Evolutionary conservation across 768 basidiomycete species (phyloP).

Genomic region (Rhodotorula diobovata): DNA sequence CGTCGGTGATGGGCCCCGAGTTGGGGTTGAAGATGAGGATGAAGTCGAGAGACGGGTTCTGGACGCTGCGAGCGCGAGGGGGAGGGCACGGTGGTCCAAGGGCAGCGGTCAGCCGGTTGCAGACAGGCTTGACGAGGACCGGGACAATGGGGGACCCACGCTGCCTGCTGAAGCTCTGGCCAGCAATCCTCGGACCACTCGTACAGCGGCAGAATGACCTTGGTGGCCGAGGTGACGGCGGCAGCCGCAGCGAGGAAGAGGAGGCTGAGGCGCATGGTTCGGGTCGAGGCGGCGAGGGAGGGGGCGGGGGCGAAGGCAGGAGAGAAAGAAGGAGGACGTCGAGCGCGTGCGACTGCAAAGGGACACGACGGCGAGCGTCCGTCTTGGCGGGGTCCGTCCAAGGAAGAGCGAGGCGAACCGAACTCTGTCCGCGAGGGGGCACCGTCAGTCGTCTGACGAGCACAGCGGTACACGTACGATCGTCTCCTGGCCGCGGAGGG

Average conservation of each 20-base stretch:
- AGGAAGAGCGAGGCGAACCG: too few relatives aligned
- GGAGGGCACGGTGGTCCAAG: background rate
- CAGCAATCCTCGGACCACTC: slow-evolving; percentile 5
- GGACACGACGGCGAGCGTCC: too few relatives aligned
- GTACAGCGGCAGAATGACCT: slow-evolving; percentile 16
- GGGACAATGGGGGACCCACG: background rate
- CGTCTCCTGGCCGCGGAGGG: too few relatives aligned
- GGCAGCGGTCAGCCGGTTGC: background rate
- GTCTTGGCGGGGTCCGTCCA: too few relatives aligned
- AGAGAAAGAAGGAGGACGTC: too few relatives aligned
- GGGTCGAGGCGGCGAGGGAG: too few relatives aligned
- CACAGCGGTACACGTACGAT: too few relatives aligned
- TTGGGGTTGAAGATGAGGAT: slow-evolving; percentile 19
- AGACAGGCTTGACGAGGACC: background rate
- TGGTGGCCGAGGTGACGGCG: background rate
- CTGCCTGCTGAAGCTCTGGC: slow-evolving; percentile 16
- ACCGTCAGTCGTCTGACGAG: too few relatives aligned
- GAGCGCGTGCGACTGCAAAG: too few relatives aligned
- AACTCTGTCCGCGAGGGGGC: too few relatives aligned
- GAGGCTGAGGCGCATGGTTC: too few relatives aligned
- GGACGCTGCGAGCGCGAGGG: background rate
- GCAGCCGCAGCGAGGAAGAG: background rate
- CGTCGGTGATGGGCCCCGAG: slow-evolving; percentile 7
- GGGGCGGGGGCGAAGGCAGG: too few relatives aligned
- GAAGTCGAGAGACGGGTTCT: slow-evolving; percentile 2